A percentile compares a stretch with the other conserved stretches of the same genome.
Evolutionary conservation across 305 asterid genomes (phyloP).

Genomic region (Fraxinus albicans): DNA sequence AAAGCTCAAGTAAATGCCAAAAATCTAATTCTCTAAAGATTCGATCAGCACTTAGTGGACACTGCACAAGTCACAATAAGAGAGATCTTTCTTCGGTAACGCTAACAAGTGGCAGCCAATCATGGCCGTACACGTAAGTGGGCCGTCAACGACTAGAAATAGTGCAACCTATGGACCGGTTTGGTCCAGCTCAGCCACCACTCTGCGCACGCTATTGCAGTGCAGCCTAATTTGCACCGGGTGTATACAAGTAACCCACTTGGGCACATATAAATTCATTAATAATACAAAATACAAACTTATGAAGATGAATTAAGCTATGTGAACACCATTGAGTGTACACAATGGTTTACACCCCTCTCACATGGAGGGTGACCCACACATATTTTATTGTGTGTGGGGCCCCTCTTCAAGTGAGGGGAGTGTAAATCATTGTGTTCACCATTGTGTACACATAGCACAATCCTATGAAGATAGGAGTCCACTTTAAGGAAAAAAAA

Average conservation of each 20-base stretch:
- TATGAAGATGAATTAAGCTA: too few relatives aligned
- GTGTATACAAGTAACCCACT: constrained; percentile 17
- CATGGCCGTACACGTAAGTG: constrained; percentile 16
- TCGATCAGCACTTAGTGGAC: constrained; percentile 14
- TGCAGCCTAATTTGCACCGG: constrained; percentile 34
- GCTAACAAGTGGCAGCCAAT: constrained; percentile 34
- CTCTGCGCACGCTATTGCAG: neutral
- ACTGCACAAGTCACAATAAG: constrained; percentile 31
- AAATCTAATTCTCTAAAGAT: constrained; percentile 14
- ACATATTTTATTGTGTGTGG: too few relatives aligned
- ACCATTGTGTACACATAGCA: too few relatives aligned
- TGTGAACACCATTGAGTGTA: too few relatives aligned
- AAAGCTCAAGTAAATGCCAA: neutral
- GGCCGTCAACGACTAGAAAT: neutral
- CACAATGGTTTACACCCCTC: too few relatives aligned
- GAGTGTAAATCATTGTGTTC: too few relatives aligned
- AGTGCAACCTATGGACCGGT: constrained; percentile 20
- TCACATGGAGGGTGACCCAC: too few relatives aligned
- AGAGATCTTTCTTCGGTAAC: constrained; percentile 46
- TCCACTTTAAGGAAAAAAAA: too few relatives aligned
- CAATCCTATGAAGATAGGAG: too few relatives aligned
- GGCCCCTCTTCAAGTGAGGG: too few relatives aligned
- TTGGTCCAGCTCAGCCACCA: constrained; percentile 34
- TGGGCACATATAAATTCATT: constrained; percentile 11
- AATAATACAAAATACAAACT: too few relatives aligned